phyloP scores from a whole-genome alignment of 2,329 filamentous ascomycete genomes.

The Cladophialophora bantiana region DNA sequence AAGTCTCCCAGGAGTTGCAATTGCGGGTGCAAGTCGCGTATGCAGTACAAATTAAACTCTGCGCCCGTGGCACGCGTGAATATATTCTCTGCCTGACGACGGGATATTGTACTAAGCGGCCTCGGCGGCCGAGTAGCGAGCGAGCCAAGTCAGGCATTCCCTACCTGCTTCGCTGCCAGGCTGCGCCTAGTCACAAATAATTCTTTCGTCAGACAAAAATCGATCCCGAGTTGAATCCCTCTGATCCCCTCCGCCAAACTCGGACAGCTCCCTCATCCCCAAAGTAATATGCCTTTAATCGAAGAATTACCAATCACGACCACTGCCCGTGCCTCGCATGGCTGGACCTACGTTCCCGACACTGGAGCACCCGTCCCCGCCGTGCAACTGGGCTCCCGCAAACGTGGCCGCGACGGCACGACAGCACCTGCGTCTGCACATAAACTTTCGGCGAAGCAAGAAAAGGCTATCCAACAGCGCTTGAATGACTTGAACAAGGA shows the following conservation, averaged over 20 bases:
- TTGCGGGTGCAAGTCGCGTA: background rate
- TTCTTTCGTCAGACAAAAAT: background rate
- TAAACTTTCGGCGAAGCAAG: conserved; percentile 80
- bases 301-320: conserved; percentile 75
- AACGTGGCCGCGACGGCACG: conserved; percentile 66
- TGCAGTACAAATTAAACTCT: background rate
- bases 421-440: conserved; percentile 52
- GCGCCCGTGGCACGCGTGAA: too few relatives aligned
- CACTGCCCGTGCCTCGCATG: conserved; percentile 70
- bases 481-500: conserved; percentile 84
- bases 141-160: too few relatives aligned
- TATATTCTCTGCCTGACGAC: too few relatives aligned
- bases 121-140: too few relatives aligned
- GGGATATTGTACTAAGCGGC: too few relatives aligned
- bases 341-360: conserved; percentile 92
- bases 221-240: too few relatives aligned
- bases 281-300: conserved; percentile 69
- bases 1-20: background rate
- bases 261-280: background rate
- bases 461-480: conserved; percentile 80
- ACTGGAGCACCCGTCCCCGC: conserved; percentile 64
- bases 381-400: conserved; percentile 51
- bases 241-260: background rate
- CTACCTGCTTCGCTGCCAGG: too few relatives aligned
- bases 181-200: too few relatives aligned